Evolutionary conservation across 2,329 filamentous ascomycete genomes (phyloP), one percentile per base, ranked within the genome.

Genomic region (Penicillium fuscoglaucum): DNA sequence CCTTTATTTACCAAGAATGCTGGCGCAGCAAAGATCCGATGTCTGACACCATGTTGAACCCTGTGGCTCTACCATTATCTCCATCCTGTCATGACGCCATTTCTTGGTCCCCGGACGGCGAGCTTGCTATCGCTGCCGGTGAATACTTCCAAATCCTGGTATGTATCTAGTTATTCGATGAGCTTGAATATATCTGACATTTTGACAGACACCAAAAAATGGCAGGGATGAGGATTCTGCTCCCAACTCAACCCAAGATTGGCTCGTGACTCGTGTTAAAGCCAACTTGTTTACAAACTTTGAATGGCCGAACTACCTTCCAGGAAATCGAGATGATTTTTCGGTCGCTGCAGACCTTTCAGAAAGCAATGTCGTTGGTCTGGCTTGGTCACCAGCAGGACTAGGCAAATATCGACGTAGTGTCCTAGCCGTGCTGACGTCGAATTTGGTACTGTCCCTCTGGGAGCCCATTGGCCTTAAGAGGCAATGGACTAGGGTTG

Each of bases 341-440:
- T 86, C 84, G 0, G 67, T 86, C 26, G 85, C 83, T 2, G 83
- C 85, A 61, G 85, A 87, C 66, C 80, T 84, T 52, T 86, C 84
- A 0, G 66, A 73, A 2, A 82, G 82, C 59, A 74, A 74, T 43
- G 79, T 83, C 3, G 70, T 77, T n/a, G 72, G 73, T 2, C 66
- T 86, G 24, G 73, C 78, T 9, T 87, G 85, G 85, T 87, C 84
- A 6, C 75, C 81, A 2, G 76, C 81, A 7, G 84, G 84, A 2
- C 70, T 87, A 40, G 83, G 77, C 19, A 80, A 79, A 62, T 80
- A 85, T 68, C 73, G 79, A 44, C 78, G 82, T 61, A 83, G 80
- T 65, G 79, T 80, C 8, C 76, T 87, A 29, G 82, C 80, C 2
- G 79, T 85, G 17, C 72, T 85, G 45, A 85, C 83, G 0, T 80